Conservation (phyloP, 768 basidiomycete species). For the Pisolithus microcarpus region DNA sequence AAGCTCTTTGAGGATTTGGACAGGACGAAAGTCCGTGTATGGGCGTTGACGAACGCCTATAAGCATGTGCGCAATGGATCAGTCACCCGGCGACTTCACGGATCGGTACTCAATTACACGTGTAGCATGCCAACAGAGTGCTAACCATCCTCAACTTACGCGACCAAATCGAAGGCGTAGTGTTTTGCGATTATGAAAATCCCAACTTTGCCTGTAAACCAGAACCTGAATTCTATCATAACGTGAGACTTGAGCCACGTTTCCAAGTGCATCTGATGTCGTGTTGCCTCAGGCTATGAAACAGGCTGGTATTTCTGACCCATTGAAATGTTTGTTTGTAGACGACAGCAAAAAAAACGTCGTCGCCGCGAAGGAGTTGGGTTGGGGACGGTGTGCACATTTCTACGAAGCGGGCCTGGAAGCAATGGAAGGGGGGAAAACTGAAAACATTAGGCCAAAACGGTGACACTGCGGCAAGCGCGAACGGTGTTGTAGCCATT, state of each 20-base stretch:
- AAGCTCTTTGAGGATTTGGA: slow-evolving; percentile 76
- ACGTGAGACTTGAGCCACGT: slow-evolving; percentile 32
- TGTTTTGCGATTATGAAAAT: slow-evolving; percentile 70
- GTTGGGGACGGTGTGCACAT: slow-evolving; percentile 71
- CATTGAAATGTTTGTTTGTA: slow-evolving; percentile 68
- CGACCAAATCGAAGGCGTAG: slow-evolving; percentile 66
- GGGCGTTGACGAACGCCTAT: slow-evolving; percentile 86
- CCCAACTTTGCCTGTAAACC: slow-evolving; percentile 76
- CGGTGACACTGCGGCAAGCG: slow-evolving; percentile 25
- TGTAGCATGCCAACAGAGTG: slow-evolving; percentile 75
- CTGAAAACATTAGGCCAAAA: slow-evolving; percentile 39
- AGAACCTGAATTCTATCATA: slow-evolving; percentile 60
- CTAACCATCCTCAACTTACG: slow-evolving; percentile 64
- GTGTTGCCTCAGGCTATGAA: slow-evolving; percentile 49
- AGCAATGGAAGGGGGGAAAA: slow-evolving; percentile 55
- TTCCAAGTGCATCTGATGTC: not conserved
- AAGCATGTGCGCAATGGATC: slow-evolving; percentile 41
- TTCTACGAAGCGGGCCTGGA: slow-evolving; percentile 67
- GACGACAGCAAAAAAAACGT: slow-evolving; percentile 74
- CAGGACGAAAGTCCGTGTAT: slow-evolving; percentile 66
- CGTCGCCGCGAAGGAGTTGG: slow-evolving; percentile 52
- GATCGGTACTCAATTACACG: not conserved
- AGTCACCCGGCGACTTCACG: slow-evolving; percentile 10
- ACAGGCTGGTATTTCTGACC: slow-evolving; percentile 53
- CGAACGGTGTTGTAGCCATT: slow-evolving; percentile 47